Evolutionary conservation across 306 rosid genomes (phyloP).

Genomic region (Lathyrus tuberosus): DNA sequence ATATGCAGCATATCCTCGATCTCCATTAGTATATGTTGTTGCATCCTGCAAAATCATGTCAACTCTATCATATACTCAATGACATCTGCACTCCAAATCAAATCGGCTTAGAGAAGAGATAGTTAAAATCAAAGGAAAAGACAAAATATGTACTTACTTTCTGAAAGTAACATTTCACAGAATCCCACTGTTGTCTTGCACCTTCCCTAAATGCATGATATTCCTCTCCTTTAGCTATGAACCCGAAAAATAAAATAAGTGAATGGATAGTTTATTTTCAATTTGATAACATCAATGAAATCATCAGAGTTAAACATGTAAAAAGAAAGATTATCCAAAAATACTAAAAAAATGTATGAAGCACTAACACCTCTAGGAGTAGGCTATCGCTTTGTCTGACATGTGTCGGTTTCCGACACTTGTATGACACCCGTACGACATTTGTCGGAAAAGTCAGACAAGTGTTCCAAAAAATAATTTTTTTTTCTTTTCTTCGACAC

Average conservation of each 20-base stretch:
- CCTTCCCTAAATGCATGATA: slow-evolving; percentile 63
- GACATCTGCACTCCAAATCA: slow-evolving; percentile 25
- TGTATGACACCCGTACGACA: too few species aligned
- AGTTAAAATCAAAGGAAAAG: slow-evolving; percentile 15
- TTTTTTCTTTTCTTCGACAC: too few species aligned
- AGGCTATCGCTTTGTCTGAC: too few species aligned
- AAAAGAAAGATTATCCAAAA: slow-evolving; percentile 23
- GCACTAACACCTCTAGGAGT: too few species aligned
- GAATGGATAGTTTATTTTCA: slow-evolving; percentile 8
- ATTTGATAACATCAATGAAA: slow-evolving; percentile 24
- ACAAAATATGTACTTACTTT: slow-evolving; percentile 56
- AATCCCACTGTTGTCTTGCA: slow-evolving; percentile 76
- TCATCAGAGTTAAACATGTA: slow-evolving; percentile 21
- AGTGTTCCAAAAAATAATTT: too few species aligned
- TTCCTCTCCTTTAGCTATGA: slow-evolving; percentile 68
- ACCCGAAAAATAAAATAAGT: slow-evolving; percentile 21
- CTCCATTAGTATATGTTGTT: slow-evolving; percentile 63
- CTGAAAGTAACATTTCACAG: slow-evolving; percentile 66
- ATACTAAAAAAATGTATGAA: neutral
- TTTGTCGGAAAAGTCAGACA: too few species aligned
- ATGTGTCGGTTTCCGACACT: too few species aligned
- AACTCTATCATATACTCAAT: slow-evolving; percentile 25
- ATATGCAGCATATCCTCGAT: slow-evolving; percentile 69
- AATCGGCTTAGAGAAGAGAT: slow-evolving; percentile 17
- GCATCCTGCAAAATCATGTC: slow-evolving; percentile 71